Evolutionary conservation across 1,284 basidiomycete genomes (phyloP).

Genomic region (Xanthoconium separans): DNA sequence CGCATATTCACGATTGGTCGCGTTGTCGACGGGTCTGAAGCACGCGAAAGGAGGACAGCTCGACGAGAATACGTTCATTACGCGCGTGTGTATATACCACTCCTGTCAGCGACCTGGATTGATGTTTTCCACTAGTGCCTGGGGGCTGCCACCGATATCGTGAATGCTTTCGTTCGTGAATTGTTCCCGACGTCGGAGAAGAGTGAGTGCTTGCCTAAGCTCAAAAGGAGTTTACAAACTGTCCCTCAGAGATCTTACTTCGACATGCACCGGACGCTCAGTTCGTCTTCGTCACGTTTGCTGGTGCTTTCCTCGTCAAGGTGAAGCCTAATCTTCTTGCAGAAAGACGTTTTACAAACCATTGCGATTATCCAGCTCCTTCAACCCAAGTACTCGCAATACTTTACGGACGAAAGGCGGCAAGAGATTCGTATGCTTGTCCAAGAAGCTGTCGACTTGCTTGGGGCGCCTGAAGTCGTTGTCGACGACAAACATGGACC

Average conservation of each 20-base stretch:
- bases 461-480: slow-evolving; percentile 62
- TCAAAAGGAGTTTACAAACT: slow-evolving; percentile 5
- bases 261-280: slow-evolving; percentile 82
- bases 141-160: slow-evolving; percentile 46
- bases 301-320: slow-evolving; percentile 78
- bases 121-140: slow-evolving; percentile 18
- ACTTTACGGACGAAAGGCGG: slow-evolving; percentile 57
- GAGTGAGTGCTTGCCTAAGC: slow-evolving; percentile 38
- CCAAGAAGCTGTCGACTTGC: slow-evolving; percentile 61
- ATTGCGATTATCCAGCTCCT: slow-evolving; percentile 48
- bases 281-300: slow-evolving; percentile 83
- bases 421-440: slow-evolving; percentile 59
- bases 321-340: slow-evolving; percentile 33
- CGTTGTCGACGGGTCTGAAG: slow-evolving; percentile 75
- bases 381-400: slow-evolving; percentile 66
- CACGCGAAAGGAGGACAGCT: slow-evolving; percentile 61
- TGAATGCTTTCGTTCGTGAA: slow-evolving; percentile 61
- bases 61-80: slow-evolving; percentile 63
- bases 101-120: background rate
- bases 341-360: background rate
- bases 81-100: slow-evolving; percentile 50
- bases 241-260: slow-evolving; percentile 50
- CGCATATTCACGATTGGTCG: slow-evolving; percentile 67
- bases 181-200: slow-evolving; percentile 52
- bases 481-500: slow-evolving; percentile 77